These are phyloP conservation scores for Casuarina glauca DNA, from an alignment of 306 rosid genomes.

Conservation along the genomic window DNA sequence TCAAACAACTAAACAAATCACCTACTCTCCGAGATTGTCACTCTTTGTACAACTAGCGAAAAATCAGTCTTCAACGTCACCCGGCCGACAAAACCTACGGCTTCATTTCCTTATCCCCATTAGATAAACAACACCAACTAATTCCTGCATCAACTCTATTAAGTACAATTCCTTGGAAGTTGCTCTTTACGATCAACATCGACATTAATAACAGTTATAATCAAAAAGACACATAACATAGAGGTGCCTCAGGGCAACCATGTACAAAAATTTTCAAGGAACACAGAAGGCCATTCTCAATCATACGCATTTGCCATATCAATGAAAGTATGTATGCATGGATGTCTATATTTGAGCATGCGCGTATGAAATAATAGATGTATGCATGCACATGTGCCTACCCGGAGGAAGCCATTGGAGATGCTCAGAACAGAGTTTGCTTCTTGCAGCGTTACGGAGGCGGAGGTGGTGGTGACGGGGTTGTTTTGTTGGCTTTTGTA, in stretches of 20 bases:
- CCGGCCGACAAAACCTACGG: neutral
- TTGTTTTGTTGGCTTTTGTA: neutral
- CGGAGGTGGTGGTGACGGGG: too few species aligned
- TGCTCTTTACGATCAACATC: neutral
- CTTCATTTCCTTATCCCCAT: neutral
- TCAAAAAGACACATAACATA: neutral
- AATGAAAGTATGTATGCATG: neutral
- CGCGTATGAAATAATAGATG: neutral
- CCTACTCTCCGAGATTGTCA: neutral
- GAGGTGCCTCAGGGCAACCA: neutral
- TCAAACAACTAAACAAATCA: neutral
- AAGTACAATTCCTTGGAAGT: neutral
- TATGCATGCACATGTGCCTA: neutral
- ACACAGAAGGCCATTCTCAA: neutral
- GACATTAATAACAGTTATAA: neutral
- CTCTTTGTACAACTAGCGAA: neutral
- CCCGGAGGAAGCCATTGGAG: conserved; percentile 7
- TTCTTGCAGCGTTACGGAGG: neutral
- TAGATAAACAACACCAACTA: neutral
- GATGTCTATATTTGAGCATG: neutral
- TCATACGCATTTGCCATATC: neutral
- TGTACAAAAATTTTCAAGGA: neutral
- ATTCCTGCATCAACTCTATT: neutral
- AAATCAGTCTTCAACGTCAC: neutral
- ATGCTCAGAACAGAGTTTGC: neutral